phyloP scores from a whole-genome alignment of 1,284 basidiomycete genomes.

The Heterobasidion parviporum region DNA sequence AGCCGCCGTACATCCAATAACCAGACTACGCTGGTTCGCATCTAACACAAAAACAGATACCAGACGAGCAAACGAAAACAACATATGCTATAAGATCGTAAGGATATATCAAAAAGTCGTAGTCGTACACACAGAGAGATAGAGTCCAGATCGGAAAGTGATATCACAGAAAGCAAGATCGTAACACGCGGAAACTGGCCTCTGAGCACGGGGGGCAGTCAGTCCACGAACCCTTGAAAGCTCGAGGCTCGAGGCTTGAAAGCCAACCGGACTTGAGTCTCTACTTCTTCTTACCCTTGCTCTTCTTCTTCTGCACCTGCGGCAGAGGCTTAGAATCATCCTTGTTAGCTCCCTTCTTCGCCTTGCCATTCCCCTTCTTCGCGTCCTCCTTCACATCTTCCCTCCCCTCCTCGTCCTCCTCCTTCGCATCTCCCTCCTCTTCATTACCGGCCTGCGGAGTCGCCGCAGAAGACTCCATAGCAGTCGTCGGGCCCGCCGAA shows the following conservation, averaged over 20 bases:
- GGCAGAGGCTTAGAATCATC: too few species aligned
- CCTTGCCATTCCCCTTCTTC: too few species aligned
- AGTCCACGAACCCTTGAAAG: too few species aligned
- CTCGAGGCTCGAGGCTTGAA: too few species aligned
- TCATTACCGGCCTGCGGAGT: constrained; percentile 10
- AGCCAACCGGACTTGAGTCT: too few species aligned
- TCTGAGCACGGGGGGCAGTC: not conserved
- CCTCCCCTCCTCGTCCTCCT: not conserved
- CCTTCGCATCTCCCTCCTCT: constrained; percentile 8
- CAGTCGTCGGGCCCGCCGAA: constrained; percentile 3
- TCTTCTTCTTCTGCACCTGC: too few species aligned
- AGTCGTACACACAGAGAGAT: not conserved
- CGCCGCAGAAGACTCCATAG: constrained; percentile 1
- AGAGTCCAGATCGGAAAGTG: not conserved
- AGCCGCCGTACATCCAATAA: too few species aligned
- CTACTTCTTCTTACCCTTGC: not conserved
- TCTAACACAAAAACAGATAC: too few species aligned
- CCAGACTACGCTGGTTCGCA: too few species aligned
- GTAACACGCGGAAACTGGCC: not conserved
- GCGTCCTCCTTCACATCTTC: too few species aligned
- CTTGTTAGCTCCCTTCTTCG: too few species aligned
- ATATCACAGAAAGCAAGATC: not conserved
- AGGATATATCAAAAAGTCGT: not conserved
- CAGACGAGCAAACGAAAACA: too few species aligned
- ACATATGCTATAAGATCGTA: not conserved